Percentiles rank a stretch among this genome's conserved stretches.
Conservation (phyloP, 2,329 filamentous ascomycete genomes). For the Eurotiales sp. region DNA sequence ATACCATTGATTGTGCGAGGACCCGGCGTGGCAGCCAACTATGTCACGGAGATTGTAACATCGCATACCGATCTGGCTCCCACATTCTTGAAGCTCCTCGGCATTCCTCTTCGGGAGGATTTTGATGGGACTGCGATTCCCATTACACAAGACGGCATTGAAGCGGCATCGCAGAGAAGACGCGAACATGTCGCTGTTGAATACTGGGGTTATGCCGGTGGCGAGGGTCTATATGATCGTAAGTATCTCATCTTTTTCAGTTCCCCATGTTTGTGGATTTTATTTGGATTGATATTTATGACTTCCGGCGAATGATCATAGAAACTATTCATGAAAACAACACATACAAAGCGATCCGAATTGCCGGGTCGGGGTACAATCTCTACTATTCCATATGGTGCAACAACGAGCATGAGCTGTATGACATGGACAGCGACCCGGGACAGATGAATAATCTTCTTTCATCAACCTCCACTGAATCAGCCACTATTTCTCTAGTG, state of each 20-base stretch:
- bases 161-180: constrained; percentile 24
- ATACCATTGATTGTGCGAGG: constrained; percentile 58
- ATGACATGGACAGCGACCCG: constrained; percentile 39
- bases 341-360: constrained; percentile 60
- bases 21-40: constrained; percentile 48
- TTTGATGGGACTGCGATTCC: constrained; percentile 56
- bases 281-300: too few species aligned
- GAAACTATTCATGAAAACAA: constrained; percentile 41
- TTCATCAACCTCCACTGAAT: neutral
- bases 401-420: constrained; percentile 63
- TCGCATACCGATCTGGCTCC: constrained; percentile 63
- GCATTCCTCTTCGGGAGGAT: constrained; percentile 39
- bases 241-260: constrained; percentile 22
- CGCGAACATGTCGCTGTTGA: constrained; percentile 56
- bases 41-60: constrained; percentile 47
- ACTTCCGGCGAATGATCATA: constrained; percentile 1
- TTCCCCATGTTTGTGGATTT: too few species aligned
- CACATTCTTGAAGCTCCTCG: constrained; percentile 49
- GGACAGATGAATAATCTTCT: constrained; percentile 1
- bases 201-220: constrained; percentile 49
- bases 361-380: constrained; percentile 54
- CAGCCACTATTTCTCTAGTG: neutral
- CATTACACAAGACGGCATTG: constrained; percentile 25
- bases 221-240: constrained; percentile 24
- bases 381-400: constrained; percentile 68